Conservation (phyloP, 202 grass and related monocot genomes). For the Bolboschoenoplectus hybrid region DNA sequence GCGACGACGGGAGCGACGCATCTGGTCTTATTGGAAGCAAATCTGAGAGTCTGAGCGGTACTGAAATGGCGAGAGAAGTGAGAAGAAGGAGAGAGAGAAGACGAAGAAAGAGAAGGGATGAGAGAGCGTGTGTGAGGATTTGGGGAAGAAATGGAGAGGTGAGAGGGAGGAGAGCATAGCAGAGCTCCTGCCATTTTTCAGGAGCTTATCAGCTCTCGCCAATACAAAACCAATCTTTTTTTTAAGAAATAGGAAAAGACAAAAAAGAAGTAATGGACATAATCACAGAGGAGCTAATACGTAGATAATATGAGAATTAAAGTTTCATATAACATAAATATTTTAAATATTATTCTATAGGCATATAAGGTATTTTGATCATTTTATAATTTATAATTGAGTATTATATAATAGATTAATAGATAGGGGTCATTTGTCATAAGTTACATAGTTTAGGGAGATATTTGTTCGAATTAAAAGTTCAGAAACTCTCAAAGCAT, state of each 20-base stretch:
- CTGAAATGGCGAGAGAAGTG: constrained; percentile 23
- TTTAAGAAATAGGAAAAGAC: neutral
- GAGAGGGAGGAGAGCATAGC: constrained; percentile 32
- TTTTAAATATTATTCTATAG: too few relatives aligned
- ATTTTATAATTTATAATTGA: too few relatives aligned
- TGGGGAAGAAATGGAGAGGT: constrained; percentile 18
- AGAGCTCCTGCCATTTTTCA: constrained; percentile 68
- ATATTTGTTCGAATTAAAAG: too few relatives aligned
- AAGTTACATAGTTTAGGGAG: too few relatives aligned
- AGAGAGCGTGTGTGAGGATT: neutral
- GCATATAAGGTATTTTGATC: too few relatives aligned
- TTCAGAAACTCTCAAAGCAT: too few relatives aligned
- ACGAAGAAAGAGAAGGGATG: neutral
- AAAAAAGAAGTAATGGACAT: neutral
- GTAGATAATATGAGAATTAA: too few relatives aligned
- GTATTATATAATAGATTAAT: too few relatives aligned
- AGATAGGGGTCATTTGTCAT: too few relatives aligned
- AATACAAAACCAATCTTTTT: constrained; percentile 1
- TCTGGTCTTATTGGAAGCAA: constrained; percentile 21
- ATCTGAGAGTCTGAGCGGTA: constrained; percentile 32
- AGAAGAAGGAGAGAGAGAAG: constrained; percentile 28
- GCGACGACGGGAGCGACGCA: neutral
- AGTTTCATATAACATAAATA: too few relatives aligned
- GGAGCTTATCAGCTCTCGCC: constrained; percentile 13
- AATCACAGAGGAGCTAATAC: too few relatives aligned